These are phyloP conservation scores for Tritrichomonas musculus DNA, from an alignment of 208 protist species.

Conservation along the genomic window DNA sequence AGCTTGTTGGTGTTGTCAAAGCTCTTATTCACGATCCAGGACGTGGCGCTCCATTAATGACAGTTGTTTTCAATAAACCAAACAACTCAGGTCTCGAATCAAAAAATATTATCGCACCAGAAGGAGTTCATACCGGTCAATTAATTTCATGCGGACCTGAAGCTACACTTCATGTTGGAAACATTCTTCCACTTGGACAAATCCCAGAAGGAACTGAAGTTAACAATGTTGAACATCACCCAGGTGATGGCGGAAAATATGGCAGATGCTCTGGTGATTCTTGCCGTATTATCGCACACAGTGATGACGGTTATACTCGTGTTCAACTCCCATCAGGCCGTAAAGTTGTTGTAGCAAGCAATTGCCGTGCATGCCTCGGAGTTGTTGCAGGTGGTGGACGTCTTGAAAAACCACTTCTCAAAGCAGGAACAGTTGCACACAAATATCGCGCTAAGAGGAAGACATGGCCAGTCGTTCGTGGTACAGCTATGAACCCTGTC, in stretches of 20 bases:
- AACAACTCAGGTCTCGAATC: constrained; percentile 56
- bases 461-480: too few species aligned
- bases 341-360: too few species aligned
- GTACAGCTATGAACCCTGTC: too few species aligned
- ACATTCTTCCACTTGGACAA: constrained; percentile 85
- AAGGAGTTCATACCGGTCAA: constrained; percentile 98
- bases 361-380: too few species aligned
- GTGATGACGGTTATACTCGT: constrained; percentile 83
- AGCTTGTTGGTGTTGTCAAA: constrained; percentile 66
- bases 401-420: too few species aligned
- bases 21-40: constrained; percentile 96
- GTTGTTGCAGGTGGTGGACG: too few species aligned
- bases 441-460: too few species aligned
- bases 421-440: too few species aligned
- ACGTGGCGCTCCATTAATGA: constrained; percentile 92
- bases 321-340: constrained; percentile 95
- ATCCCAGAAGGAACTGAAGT: constrained; percentile 98
- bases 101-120: constrained; percentile 86
- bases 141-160: constrained; percentile 94
- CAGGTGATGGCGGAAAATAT: constrained; percentile 69
- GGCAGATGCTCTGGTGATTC: constrained; percentile 73
- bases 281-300: constrained; percentile 65
- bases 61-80: constrained; percentile 85
- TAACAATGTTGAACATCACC: constrained; percentile 65
- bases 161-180: constrained; percentile 75